Percentiles rank a stretch among this genome's conserved stretches.
Conservation (phyloP, 805 yeast species). For the Pichia californica region DNA sequence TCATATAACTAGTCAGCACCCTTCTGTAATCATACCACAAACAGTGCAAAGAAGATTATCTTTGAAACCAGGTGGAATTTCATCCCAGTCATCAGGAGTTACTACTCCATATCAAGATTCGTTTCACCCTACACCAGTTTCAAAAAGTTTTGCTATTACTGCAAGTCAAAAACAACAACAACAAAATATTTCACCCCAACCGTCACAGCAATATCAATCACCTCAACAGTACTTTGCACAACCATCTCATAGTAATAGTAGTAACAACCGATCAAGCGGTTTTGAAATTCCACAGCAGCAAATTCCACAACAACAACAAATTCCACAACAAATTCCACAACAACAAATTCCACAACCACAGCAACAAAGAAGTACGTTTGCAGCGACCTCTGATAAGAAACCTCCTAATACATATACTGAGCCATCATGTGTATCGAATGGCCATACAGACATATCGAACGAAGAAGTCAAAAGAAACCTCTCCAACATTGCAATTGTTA, state of each 20-base stretch:
- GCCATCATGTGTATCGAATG: no score
- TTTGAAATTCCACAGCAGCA: slow-evolving; percentile 12
- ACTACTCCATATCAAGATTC: slow-evolving; percentile 8
- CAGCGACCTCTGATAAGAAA: no score
- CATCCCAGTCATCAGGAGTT: slow-evolving; percentile 8
- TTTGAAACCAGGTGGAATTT: not conserved
- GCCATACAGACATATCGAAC: slow-evolving; percentile 9
- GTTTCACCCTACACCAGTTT: not conserved
- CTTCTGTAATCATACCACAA: not conserved
- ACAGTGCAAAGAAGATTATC: not conserved
- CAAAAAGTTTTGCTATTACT: not conserved
- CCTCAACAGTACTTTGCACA: no score
- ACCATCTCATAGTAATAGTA: slow-evolving; percentile 8
- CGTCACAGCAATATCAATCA: no score
- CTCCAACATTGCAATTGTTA: slow-evolving; percentile 44
- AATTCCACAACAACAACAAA: slow-evolving; percentile 14
- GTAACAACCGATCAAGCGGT: no score
- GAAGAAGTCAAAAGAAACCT: slow-evolving; percentile 27
- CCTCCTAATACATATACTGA: no score
- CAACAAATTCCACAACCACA: slow-evolving; percentile 6
- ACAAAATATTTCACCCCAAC: not conserved
- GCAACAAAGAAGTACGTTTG: no score
- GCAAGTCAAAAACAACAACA: slow-evolving; percentile 5
- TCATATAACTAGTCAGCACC: not conserved
- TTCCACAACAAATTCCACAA: slow-evolving; percentile 2